These are phyloP conservation scores for Hansenula lynferdii DNA, from an alignment of 1,139 yeast species.

Conservation along the genomic window DNA sequence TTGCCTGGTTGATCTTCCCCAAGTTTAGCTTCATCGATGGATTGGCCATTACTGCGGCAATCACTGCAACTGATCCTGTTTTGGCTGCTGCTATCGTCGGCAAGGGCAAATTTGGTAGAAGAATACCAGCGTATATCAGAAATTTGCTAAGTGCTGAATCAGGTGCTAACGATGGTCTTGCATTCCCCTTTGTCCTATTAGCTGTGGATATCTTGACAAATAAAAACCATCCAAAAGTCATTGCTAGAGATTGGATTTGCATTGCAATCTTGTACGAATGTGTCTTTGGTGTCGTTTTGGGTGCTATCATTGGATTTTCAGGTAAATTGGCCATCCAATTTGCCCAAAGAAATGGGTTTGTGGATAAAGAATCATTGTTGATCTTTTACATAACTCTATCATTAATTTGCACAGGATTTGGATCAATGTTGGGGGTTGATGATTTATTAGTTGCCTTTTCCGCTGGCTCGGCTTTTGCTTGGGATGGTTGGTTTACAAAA, in stretches of 20 bases:
- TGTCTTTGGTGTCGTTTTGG: constrained; percentile 28
- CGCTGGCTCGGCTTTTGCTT: constrained; percentile 23
- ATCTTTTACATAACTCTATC: constrained; percentile 24
- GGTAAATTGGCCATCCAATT: constrained; percentile 24
- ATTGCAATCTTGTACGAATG: constrained; percentile 32
- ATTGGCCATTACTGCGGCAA: constrained; percentile 34
- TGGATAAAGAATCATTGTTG: constrained; percentile 24
- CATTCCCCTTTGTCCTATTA: constrained; percentile 33
- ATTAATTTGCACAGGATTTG: constrained; percentile 29
- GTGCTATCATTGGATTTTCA: constrained; percentile 27
- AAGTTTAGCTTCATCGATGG: constrained; percentile 29
- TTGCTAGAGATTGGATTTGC: constrained; percentile 31
- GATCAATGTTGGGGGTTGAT: constrained; percentile 33
- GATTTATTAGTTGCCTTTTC: constrained; percentile 33
- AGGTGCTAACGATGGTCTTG: constrained; percentile 38
- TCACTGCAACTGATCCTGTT: constrained; percentile 43
- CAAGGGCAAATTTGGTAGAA: constrained; percentile 36
- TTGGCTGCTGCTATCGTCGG: constrained; percentile 37
- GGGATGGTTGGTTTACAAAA: constrained; percentile 30
- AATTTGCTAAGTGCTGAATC: constrained; percentile 33
- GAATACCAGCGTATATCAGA: constrained; percentile 26
- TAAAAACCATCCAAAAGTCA: constrained; percentile 18
- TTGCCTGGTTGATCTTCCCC: constrained; percentile 31
- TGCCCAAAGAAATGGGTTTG: constrained; percentile 18
- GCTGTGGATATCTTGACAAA: constrained; percentile 28